These are phyloP conservation scores for Candida anglica DNA, from an alignment of 805 yeast species.

Conservation along the genomic window DNA sequence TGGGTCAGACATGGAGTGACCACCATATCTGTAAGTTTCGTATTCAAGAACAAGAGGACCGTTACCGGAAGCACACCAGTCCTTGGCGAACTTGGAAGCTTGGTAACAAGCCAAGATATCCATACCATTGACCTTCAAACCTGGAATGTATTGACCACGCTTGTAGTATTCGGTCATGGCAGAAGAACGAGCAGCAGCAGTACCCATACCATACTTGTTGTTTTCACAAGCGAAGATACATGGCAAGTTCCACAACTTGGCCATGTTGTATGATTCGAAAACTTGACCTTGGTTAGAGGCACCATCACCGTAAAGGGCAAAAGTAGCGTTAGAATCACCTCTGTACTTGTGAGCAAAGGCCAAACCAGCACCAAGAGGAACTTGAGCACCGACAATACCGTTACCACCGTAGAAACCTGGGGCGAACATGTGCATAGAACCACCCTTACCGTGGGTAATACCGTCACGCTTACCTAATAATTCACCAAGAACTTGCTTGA, in stretches of 20 bases:
- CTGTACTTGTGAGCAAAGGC: slow-evolving; percentile 98
- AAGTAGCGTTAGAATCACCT: slow-evolving; percentile 73
- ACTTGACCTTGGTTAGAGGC: slow-evolving; percentile 99
- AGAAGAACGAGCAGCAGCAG: slow-evolving; percentile 94
- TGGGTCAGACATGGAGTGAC: slow-evolving; percentile 99
- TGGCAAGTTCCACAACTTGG: slow-evolving; percentile 96
- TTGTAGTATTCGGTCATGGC: slow-evolving; percentile 96
- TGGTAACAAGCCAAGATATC: slow-evolving; percentile 92
- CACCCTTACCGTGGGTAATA: slow-evolving; percentile 97
- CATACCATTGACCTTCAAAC: slow-evolving; percentile 98
- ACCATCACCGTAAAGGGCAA: slow-evolving; percentile 96
- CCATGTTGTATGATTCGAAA: slow-evolving; percentile 97
- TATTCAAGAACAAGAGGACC: slow-evolving; percentile 96
- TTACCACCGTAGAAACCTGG: slow-evolving; percentile 97
- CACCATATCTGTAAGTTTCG: slow-evolving; percentile 99
- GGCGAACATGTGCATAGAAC: slow-evolving; percentile 98
- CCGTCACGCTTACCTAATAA: slow-evolving; percentile 96
- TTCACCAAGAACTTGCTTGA: slow-evolving; percentile 87
- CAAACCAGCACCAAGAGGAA: slow-evolving; percentile 95
- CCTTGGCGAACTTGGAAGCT: slow-evolving; percentile 95
- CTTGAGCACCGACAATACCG: slow-evolving; percentile 99
- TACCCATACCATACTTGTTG: slow-evolving; percentile 99
- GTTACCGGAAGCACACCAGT: slow-evolving; percentile 88
- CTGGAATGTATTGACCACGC: slow-evolving; percentile 99
- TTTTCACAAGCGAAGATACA: slow-evolving; percentile 95